Evolutionary conservation across 2,329 filamentous ascomycete species (phyloP).

Genomic region (Aspergillus fumigatus): DNA sequence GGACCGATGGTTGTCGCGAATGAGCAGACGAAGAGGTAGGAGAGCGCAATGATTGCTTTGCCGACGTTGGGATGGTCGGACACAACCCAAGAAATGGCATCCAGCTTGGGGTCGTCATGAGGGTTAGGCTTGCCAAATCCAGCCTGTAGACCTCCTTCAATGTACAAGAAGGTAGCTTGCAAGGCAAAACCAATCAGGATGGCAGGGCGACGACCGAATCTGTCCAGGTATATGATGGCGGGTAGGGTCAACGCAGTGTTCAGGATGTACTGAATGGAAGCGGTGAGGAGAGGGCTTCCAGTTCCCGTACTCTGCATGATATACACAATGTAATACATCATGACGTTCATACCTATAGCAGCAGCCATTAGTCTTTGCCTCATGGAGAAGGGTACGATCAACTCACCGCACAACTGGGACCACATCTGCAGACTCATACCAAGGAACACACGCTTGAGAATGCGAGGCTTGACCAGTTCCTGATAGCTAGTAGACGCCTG

Average conservation of each 20-base stretch:
- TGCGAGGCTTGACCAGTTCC: slow-evolving; percentile 65
- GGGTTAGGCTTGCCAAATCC: slow-evolving; percentile 10
- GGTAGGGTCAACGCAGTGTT: slow-evolving; percentile 74
- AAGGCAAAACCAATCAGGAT: slow-evolving; percentile 59
- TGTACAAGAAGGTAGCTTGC: slow-evolving; percentile 48
- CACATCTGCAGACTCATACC: slow-evolving; percentile 69
- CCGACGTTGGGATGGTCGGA: slow-evolving; percentile 15
- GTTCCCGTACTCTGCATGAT: slow-evolving; percentile 63
- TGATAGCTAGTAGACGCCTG: slow-evolving; percentile 65
- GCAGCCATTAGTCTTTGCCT: background rate
- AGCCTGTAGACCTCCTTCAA: slow-evolving; percentile 36
- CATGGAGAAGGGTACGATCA: background rate
- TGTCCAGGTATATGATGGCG: slow-evolving; percentile 67
- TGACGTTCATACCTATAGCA: slow-evolving; percentile 58
- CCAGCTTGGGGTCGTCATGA: slow-evolving; percentile 2
- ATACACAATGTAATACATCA: slow-evolving; percentile 63
- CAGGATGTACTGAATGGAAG: slow-evolving; percentile 68
- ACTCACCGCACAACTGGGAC: slow-evolving; percentile 59
- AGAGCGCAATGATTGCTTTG: slow-evolving; percentile 22
- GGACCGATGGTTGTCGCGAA: slow-evolving; percentile 24
- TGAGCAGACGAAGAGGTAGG: slow-evolving; percentile 23
- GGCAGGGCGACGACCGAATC: slow-evolving; percentile 65
- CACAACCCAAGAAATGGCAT: slow-evolving; percentile 18
- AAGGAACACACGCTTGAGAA: slow-evolving; percentile 67
- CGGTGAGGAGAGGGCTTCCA: slow-evolving; percentile 57